Percentiles rank a stretch among this genome's conserved stretches.
Evolutionary conservation across 192 early-diverging fungal genomes (phyloP).

Genomic region (Umbelopsis sp.): DNA sequence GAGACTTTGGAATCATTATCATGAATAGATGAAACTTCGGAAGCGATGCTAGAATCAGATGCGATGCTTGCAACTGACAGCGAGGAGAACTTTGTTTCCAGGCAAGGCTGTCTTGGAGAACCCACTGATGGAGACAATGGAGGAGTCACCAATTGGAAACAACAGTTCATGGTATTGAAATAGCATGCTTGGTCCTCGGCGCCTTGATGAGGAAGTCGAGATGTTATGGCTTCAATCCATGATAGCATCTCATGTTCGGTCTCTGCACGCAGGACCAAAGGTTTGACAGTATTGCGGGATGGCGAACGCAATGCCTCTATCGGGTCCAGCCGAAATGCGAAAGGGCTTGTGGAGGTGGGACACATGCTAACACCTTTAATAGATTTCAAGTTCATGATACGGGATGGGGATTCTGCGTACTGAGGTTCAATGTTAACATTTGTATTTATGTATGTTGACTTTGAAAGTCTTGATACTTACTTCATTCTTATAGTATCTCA

Average conservation of each 20-base stretch:
- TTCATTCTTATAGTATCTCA: conserved; percentile 30
- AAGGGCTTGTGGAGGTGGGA: neutral
- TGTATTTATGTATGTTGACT: neutral
- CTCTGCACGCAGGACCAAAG: conserved; percentile 3
- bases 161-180: neutral
- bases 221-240: conserved; percentile 11
- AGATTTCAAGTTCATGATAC: neutral
- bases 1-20: neutral
- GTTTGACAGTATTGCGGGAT: neutral
- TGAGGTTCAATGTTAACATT: neutral
- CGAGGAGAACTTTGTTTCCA: neutral
- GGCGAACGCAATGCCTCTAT: neutral
- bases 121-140: conserved; percentile 7
- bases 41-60: conserved; percentile 6
- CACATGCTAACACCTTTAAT: conserved; percentile 15
- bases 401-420: conserved; percentile 2
- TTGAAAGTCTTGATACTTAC: neutral
- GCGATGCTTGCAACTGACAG: neutral
- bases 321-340: conserved; percentile 3
- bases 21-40: conserved; percentile 9
- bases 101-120: neutral
- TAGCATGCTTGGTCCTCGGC: conserved; percentile 3
- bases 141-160: conserved; percentile 13
- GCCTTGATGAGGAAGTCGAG: conserved; percentile 11
- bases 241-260: conserved; percentile 12